Percentiles rank a stretch among this genome's conserved stretches.
Evolutionary conservation across 129 eudicot genomes (phyloP).

Genomic region (Flaveria sonorensis): DNA sequence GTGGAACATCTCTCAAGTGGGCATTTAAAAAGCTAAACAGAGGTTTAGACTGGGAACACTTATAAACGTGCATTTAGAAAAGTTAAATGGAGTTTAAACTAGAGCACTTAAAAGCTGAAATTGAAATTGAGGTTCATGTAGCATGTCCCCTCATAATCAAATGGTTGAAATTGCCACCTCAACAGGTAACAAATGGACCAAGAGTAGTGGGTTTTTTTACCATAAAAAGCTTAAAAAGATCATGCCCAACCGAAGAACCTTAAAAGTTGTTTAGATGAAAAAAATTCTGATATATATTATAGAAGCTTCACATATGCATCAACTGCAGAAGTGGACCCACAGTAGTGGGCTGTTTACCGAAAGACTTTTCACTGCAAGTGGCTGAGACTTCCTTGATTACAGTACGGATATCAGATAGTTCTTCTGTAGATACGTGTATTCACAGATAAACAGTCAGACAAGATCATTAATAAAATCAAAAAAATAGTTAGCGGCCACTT

Average conservation of each 20-base stretch:
- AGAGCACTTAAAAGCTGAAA: not conserved
- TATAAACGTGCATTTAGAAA: too few species aligned
- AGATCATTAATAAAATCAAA: not conserved
- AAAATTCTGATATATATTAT: constrained; percentile 73
- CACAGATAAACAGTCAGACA: constrained; percentile 19
- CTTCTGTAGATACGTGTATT: constrained; percentile 71
- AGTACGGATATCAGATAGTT: constrained; percentile 72
- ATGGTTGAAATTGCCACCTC: constrained; percentile 6
- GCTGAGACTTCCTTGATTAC: constrained; percentile 71
- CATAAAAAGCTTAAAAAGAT: not conserved
- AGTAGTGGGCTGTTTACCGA: constrained; percentile 77
- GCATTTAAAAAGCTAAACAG: too few species aligned
- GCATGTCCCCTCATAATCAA: too few species aligned
- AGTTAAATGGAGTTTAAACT: too few species aligned
- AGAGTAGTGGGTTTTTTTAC: not conserved
- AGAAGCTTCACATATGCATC: constrained; percentile 77
- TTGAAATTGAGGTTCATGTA: too few species aligned
- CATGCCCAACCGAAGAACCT: constrained; percentile 44
- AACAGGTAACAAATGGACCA: too few species aligned
- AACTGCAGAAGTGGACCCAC: constrained; percentile 63
- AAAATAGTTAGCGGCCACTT: constrained; percentile 32
- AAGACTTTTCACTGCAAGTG: constrained; percentile 73
- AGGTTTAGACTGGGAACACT: too few species aligned
- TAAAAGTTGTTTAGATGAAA: constrained; percentile 69
- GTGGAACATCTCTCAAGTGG: too few species aligned